A percentile compares a stretch with the other conserved stretches of the same genome.
These are phyloP conservation scores for Kazachstania sp. DNA, from an alignment of 1,139 yeast genomes.

Conservation along the genomic window DNA sequence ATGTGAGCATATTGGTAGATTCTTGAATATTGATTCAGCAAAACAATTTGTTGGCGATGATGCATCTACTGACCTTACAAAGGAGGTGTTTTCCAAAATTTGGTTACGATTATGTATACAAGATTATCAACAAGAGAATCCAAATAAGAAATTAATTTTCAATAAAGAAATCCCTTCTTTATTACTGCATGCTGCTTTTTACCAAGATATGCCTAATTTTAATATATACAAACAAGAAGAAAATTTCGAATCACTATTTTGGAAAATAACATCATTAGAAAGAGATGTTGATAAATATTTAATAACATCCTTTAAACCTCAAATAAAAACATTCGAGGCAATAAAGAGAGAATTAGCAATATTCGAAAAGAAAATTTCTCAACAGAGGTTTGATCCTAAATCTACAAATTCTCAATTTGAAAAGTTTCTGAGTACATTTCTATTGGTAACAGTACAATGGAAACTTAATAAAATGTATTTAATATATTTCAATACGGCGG, in stretches of 20 bases:
- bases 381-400: constrained; percentile 5
- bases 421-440: constrained; percentile 17
- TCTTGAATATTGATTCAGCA: constrained; percentile 16
- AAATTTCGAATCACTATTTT: constrained; percentile 22
- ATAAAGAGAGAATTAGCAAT: constrained; percentile 21
- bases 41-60: constrained; percentile 19
- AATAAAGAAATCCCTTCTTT: constrained; percentile 24
- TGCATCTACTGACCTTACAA: constrained; percentile 17
- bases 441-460: constrained; percentile 22
- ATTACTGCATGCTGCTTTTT: constrained; percentile 24
- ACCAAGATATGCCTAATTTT: constrained; percentile 19
- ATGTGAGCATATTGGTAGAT: constrained; percentile 21
- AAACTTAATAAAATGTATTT: constrained; percentile 20
- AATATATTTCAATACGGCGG: constrained; percentile 18
- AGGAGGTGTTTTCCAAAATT: constrained; percentile 20
- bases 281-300: constrained; percentile 26
- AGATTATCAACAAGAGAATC: constrained; percentile 25
- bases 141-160: constrained; percentile 15
- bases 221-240: constrained; percentile 27
- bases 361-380: constrained; percentile 13
- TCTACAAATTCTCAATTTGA: constrained; percentile 21
- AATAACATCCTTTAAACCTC: constrained; percentile 18
- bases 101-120: constrained; percentile 24
- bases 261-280: constrained; percentile 29
- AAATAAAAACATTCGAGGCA: constrained; percentile 26